A percentile compares a stretch with the other conserved stretches of the same genome.
Evolutionary conservation across 257 asterid species (phyloP).

Genomic region (Primulina tabacum): DNA sequence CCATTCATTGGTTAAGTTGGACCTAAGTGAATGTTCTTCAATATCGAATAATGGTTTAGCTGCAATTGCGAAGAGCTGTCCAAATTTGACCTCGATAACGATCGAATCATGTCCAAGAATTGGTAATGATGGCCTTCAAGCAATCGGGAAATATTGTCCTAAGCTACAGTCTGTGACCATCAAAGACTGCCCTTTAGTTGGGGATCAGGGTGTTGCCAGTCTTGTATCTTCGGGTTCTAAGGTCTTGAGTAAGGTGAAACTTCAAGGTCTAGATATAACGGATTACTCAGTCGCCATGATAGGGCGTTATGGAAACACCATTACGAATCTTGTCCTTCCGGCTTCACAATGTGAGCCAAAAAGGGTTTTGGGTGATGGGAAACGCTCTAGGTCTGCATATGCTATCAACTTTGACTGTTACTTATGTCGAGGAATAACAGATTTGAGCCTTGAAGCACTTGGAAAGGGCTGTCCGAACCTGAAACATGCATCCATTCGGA

Average conservation of each 20-base stretch:
- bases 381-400: slow-evolving; percentile 59
- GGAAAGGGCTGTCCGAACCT: slow-evolving; percentile 64
- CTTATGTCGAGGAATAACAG: slow-evolving; percentile 64
- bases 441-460: slow-evolving; percentile 67
- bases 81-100: slow-evolving; percentile 52
- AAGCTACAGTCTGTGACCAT: slow-evolving; percentile 64
- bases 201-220: slow-evolving; percentile 77
- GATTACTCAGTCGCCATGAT: slow-evolving; percentile 78
- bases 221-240: slow-evolving; percentile 49
- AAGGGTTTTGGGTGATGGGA: slow-evolving; percentile 96
- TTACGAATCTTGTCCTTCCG: slow-evolving; percentile 59
- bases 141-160: slow-evolving; percentile 56
- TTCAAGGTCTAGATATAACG: slow-evolving; percentile 60
- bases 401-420: slow-evolving; percentile 54
- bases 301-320: slow-evolving; percentile 73
- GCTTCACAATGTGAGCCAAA: slow-evolving; percentile 74
- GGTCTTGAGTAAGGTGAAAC: slow-evolving; percentile 62
- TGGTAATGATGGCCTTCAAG: slow-evolving; percentile 67
- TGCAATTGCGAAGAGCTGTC: slow-evolving; percentile 66
- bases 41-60: slow-evolving; percentile 64
- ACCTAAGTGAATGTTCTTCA: slow-evolving; percentile 67
- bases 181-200: slow-evolving; percentile 70
- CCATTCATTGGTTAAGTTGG: slow-evolving; percentile 69
- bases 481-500: slow-evolving; percentile 60
- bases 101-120: slow-evolving; percentile 68